phyloP scores from a whole-genome alignment of 768 basidiomycete genomes.

The Jaapia argillacea region DNA sequence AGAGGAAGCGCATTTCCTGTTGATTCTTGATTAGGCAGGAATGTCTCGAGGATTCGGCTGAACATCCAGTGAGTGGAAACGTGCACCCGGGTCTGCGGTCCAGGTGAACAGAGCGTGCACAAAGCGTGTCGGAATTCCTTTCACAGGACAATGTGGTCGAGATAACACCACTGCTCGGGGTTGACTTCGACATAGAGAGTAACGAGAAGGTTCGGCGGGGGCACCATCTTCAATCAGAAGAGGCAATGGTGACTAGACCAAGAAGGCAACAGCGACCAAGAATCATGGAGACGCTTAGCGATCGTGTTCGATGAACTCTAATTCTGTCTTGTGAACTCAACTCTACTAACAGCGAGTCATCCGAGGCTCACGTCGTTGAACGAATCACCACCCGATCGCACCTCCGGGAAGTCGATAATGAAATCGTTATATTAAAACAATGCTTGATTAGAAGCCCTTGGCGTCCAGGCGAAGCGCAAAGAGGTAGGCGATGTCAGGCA shows the following conservation, averaged over 20 bases:
- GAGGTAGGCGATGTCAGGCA: too few relatives aligned
- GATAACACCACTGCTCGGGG: constrained; percentile 33
- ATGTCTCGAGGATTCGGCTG: constrained; percentile 40
- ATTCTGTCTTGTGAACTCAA: neutral
- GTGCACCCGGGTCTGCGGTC: constrained; percentile 50
- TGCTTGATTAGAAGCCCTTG: too few relatives aligned
- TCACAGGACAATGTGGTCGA: constrained; percentile 45
- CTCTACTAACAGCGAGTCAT: too few relatives aligned
- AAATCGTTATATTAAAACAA: too few relatives aligned
- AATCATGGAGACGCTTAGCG: neutral
- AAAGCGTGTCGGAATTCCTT: constrained; percentile 51
- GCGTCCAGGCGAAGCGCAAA: too few relatives aligned
- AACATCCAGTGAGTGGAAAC: constrained; percentile 20
- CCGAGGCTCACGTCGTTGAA: too few relatives aligned
- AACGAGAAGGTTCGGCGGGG: neutral
- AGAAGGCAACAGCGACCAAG: neutral
- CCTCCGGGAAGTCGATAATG: too few relatives aligned
- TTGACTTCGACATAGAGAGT: neutral
- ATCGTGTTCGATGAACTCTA: neutral
- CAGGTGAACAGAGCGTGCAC: constrained; percentile 51
- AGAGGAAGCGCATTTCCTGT: constrained; percentile 11
- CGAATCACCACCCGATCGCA: too few relatives aligned
- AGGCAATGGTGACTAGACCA: neutral
- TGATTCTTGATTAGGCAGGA: constrained; percentile 46
- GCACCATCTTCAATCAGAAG: neutral